Conservation (phyloP, 306 rosid species). For the Rosa rugosa region DNA sequence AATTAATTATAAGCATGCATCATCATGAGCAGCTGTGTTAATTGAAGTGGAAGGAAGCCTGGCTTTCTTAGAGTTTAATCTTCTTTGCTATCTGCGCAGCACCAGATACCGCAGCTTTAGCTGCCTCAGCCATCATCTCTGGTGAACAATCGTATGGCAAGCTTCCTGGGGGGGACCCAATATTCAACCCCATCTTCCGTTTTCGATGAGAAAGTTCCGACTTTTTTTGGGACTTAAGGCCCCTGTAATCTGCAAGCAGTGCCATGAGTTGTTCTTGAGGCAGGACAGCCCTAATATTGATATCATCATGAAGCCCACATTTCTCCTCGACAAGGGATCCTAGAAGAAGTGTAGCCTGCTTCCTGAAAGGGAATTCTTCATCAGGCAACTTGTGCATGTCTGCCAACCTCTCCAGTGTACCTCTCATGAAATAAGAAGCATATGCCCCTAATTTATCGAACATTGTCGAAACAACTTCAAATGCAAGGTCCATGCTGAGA, state of each 20-base stretch:
- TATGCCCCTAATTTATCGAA: slow-evolving; percentile 69
- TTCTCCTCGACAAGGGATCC: not conserved
- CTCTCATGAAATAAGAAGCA: slow-evolving; percentile 61
- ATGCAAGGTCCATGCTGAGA: slow-evolving; percentile 48
- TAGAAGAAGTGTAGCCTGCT: slow-evolving; percentile 46
- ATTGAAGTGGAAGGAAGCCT: not conserved
- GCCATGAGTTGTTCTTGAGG: not conserved
- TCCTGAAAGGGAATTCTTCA: slow-evolving; percentile 73
- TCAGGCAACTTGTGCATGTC: slow-evolving; percentile 70
- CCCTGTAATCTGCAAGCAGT: not conserved
- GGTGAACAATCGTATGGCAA: not conserved
- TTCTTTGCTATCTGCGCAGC: not conserved
- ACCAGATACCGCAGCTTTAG: not conserved
- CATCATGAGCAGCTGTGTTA: not conserved
- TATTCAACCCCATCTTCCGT: not conserved
- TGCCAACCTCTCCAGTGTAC: slow-evolving; percentile 54
- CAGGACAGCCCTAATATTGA: not conserved
- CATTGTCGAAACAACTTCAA: slow-evolving; percentile 63
- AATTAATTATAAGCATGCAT: too few relatives aligned
- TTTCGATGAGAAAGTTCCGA: not conserved
- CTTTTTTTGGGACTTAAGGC: not conserved
- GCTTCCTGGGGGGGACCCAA: too few relatives aligned
- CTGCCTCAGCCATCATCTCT: not conserved
- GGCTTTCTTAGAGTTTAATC: not conserved
- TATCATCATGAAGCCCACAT: not conserved